These are phyloP conservation scores for Myotisia sp. DNA, from an alignment of 2,329 filamentous ascomycete species.

Conservation along the genomic window DNA sequence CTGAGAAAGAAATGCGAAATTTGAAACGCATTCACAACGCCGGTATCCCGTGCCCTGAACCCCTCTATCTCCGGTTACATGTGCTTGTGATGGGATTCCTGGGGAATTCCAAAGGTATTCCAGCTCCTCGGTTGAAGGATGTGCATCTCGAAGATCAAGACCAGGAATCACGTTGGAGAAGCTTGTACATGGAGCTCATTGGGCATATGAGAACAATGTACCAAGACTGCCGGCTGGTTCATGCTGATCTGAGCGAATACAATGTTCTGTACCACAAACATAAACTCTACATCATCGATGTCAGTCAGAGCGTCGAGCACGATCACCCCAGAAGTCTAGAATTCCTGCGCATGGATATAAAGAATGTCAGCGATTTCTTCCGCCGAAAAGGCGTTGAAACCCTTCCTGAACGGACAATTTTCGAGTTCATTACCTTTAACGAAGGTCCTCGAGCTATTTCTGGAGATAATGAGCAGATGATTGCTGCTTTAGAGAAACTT, in stretches of 20 bases:
- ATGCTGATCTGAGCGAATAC: slow-evolving; percentile 96
- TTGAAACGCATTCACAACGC: slow-evolving; percentile 68
- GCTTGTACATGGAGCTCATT: slow-evolving; percentile 68
- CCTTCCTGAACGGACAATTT: slow-evolving; percentile 63
- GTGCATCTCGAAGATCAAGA: slow-evolving; percentile 59
- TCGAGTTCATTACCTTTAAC: slow-evolving; percentile 61
- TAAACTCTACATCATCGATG: slow-evolving; percentile 85
- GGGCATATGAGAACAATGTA: slow-evolving; percentile 87
- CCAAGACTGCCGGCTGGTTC: slow-evolving; percentile 78
- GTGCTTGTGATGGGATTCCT: slow-evolving; percentile 92
- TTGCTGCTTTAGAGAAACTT: slow-evolving; percentile 49
- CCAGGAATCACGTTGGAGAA: slow-evolving; percentile 56
- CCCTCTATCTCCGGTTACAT: slow-evolving; percentile 77
- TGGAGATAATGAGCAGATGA: slow-evolving; percentile 41
- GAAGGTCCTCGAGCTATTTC: slow-evolving; percentile 33
- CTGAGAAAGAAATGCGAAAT: slow-evolving; percentile 96
- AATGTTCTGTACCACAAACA: slow-evolving; percentile 81
- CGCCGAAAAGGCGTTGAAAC: slow-evolving; percentile 67
- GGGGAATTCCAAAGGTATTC: slow-evolving; percentile 71
- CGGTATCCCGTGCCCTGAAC: slow-evolving; percentile 81
- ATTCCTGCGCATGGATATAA: slow-evolving; percentile 95
- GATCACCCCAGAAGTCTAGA: slow-evolving; percentile 86
- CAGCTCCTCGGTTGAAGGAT: slow-evolving; percentile 78
- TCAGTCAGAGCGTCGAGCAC: slow-evolving; percentile 92
- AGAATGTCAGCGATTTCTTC: slow-evolving; percentile 93